phyloP scores from a whole-genome alignment of 768 basidiomycete genomes.

The Rhodotorula kratochvilovae region DNA sequence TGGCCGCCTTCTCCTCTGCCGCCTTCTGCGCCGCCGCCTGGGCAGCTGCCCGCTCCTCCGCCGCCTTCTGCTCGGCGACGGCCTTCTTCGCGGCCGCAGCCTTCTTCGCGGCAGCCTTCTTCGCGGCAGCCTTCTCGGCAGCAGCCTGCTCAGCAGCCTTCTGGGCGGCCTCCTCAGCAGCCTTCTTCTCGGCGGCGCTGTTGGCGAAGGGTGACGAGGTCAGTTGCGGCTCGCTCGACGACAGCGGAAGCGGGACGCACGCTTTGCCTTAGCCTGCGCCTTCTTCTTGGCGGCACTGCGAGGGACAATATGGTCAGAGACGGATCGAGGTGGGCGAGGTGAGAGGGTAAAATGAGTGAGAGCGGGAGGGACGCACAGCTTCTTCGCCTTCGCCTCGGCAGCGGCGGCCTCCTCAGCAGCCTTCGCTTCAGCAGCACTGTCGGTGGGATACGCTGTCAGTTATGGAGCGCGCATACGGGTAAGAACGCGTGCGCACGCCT shows the following conservation, averaged over 20 bases:
- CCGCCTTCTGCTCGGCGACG: not conserved
- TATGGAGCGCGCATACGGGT: too few relatives aligned
- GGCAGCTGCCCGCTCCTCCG: too few relatives aligned
- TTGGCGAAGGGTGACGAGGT: not conserved
- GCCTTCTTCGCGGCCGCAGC: not conserved
- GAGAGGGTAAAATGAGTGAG: not conserved
- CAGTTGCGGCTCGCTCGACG: not conserved
- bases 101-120: not conserved
- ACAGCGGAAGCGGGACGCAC: not conserved
- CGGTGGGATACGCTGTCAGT: too few relatives aligned
- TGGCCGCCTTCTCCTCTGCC: not conserved
- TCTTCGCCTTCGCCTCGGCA: conserved; percentile 7
- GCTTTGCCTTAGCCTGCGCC: not conserved
- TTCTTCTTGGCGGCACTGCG: not conserved
- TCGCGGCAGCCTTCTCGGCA: not conserved
- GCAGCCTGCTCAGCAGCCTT: not conserved
- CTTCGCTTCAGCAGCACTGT: too few relatives aligned
- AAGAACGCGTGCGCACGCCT: too few relatives aligned
- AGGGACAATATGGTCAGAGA: not conserved
- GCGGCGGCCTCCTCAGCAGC: too few relatives aligned
- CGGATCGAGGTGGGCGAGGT: not conserved
- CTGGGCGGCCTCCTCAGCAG: not conserved
- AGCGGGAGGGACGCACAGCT: conserved; percentile 11
- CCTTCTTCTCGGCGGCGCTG: not conserved
- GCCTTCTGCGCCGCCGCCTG: not conserved